Conservation (phyloP, 257 asterid species). For the Misopates orontium region DNA sequence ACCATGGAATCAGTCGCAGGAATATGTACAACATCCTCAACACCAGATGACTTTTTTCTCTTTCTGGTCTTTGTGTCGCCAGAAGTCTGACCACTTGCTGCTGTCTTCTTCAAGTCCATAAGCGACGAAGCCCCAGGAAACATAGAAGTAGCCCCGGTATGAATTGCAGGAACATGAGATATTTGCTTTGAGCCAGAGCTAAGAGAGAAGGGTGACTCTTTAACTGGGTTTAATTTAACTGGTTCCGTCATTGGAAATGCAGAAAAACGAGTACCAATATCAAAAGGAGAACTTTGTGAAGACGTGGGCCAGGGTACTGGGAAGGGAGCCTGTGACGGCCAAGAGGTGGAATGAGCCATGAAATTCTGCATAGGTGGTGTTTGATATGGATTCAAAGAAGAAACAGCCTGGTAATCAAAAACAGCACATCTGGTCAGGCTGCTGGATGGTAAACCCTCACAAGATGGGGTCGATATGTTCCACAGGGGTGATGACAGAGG, state of each 20-base stretch:
- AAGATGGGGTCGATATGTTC: conserved; percentile 74
- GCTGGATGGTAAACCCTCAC: conserved; percentile 57
- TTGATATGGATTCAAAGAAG: conserved; percentile 77
- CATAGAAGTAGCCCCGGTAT: conserved; percentile 39
- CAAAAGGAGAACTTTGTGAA: conserved; percentile 68
- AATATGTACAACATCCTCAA: conserved; percentile 52
- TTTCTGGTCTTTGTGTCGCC: conserved; percentile 68
- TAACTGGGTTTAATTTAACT: conserved; percentile 51
- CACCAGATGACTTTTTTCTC: conserved; percentile 63
- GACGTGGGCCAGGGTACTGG: conserved; percentile 77
- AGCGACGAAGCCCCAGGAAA: conserved; percentile 43
- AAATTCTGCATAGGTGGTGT: conserved; percentile 61
- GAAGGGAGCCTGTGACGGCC: conserved; percentile 66
- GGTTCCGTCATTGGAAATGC: conserved; percentile 53
- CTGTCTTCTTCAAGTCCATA: conserved; percentile 48
- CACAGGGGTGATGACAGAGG: conserved; percentile 91
- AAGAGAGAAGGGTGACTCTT: conserved; percentile 49
- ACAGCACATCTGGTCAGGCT: conserved; percentile 54
- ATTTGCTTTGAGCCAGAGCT: conserved; percentile 43
- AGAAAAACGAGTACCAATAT: conserved; percentile 50
- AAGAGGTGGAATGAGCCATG: conserved; percentile 49
- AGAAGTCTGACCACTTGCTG: conserved; percentile 42
- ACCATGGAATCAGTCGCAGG: conserved; percentile 40
- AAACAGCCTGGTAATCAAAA: conserved; percentile 67
- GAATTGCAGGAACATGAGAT: conserved; percentile 40